These are phyloP conservation scores for Biscogniauxia sp. DNA, from an alignment of 2,329 filamentous ascomycete species.

Conservation along the genomic window DNA sequence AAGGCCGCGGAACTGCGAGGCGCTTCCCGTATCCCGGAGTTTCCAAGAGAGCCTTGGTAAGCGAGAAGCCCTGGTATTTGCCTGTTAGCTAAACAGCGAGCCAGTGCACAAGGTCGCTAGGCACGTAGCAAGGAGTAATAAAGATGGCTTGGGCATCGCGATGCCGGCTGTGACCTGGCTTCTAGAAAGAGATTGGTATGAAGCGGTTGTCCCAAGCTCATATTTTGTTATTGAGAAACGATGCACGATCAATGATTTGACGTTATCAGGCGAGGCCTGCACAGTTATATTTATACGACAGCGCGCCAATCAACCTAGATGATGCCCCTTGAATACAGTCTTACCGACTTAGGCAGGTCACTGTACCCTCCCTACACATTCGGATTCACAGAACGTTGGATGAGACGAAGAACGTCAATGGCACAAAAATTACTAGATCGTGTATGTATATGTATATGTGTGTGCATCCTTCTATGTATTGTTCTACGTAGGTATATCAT, in stretches of 20 bases:
- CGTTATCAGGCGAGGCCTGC: neutral
- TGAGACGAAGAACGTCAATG: too few relatives aligned
- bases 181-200: neutral
- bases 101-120: neutral
- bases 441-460: too few relatives aligned
- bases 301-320: neutral
- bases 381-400: too few relatives aligned
- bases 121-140: neutral
- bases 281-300: neutral
- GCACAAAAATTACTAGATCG: too few relatives aligned
- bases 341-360: neutral
- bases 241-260: neutral
- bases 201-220: neutral
- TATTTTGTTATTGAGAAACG: neutral
- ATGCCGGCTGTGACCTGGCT: neutral
- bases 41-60: conserved; percentile 21
- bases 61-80: neutral
- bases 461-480: too few relatives aligned
- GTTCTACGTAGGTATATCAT: neutral
- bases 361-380: neutral
- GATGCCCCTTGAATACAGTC: neutral
- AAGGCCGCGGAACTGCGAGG: conserved; percentile 32
- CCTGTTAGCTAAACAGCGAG: neutral
- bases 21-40: conserved; percentile 25
- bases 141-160: neutral